Evolutionary conservation across 176 grass and related monocot genomes (phyloP), one percentile per base, ranked within the genome.

Genomic region (Carex littledalei): DNA sequence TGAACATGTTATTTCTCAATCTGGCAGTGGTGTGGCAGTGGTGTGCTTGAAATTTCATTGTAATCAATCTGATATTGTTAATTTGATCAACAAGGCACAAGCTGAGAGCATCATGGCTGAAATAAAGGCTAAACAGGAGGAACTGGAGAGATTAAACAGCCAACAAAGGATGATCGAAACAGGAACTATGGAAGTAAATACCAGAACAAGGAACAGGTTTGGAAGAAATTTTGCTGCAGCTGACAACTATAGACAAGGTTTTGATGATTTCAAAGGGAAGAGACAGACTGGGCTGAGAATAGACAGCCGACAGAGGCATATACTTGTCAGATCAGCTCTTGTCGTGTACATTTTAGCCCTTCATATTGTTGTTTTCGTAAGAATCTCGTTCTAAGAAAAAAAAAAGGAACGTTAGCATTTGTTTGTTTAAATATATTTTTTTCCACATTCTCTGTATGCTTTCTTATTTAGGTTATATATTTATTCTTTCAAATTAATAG

Each of bases 321-420:
- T 97, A 89, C 65, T 94, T 87, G 86, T 97, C 85, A 88, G 92
- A 84, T 94, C 89, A 45, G 90, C 94, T 34, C 89, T 97, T 86
- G 84, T 97, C 83, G 59, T 97, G 72, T 98, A 94, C 64, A 88
- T 94, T 82, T 89, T 98, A 84, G 86, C 88, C 72, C 95, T 98
- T 60, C 95, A 94, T 72, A 35, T 98, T 7, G 39, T 98, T 5
- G 92, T 98, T 65, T 97, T 98, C 24, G 78, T 98, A 84, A 98
- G 91, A 87, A 89, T 98, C 62, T 94, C 92, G n/a, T 92, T 94
- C 55, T 94, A 70, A 88, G 87, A 87, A 50, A 50, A 50, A 49
- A 10, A 45, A 35, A 12, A 87, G 73, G 54, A 29, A 74, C 16
- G 47, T 77, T 74, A 74, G 69, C 41, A 55, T 55, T 15, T 76